These are phyloP conservation scores for Ascoidea rubescens DNA, from an alignment of 805 yeast species.

Conservation along the genomic window DNA sequence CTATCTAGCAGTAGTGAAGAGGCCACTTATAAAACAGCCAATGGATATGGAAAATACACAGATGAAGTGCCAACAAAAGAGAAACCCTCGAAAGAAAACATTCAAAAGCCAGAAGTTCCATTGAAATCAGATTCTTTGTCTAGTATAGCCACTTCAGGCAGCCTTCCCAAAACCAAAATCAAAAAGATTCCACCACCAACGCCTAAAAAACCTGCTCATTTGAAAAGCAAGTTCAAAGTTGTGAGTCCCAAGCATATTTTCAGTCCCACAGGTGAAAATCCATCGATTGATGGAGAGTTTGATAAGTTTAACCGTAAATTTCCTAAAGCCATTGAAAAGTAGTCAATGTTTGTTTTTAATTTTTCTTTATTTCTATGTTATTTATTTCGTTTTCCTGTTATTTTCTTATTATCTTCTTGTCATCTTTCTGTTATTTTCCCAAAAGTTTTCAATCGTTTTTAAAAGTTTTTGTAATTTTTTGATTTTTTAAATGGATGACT, in stretches of 20 bases:
- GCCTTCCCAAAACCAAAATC: constrained; percentile 1
- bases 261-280: neutral
- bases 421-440: neutral
- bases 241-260: neutral
- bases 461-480: neutral
- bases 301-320: neutral
- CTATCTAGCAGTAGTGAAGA: constrained; percentile 4
- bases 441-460: neutral
- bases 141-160: neutral
- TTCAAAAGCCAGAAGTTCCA: neutral
- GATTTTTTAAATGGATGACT: neutral
- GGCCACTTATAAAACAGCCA: constrained; percentile 38
- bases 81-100: neutral
- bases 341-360: neutral
- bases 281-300: neutral
- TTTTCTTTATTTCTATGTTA: neutral
- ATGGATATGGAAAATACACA: constrained; percentile 72
- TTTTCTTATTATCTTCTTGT: neutral
- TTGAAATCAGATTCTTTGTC: neutral
- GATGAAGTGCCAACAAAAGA: constrained; percentile 15
- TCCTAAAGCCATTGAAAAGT: neutral
- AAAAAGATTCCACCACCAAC: constrained; percentile 11
- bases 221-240: constrained; percentile 4
- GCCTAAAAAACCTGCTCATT: constrained; percentile 10
- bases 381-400: neutral